Percentiles rank a stretch among this genome's conserved stretches.
Evolutionary conservation across 2,329 filamentous ascomycete genomes (phyloP).

Genomic region (Ophiostoma ulmi): DNA sequence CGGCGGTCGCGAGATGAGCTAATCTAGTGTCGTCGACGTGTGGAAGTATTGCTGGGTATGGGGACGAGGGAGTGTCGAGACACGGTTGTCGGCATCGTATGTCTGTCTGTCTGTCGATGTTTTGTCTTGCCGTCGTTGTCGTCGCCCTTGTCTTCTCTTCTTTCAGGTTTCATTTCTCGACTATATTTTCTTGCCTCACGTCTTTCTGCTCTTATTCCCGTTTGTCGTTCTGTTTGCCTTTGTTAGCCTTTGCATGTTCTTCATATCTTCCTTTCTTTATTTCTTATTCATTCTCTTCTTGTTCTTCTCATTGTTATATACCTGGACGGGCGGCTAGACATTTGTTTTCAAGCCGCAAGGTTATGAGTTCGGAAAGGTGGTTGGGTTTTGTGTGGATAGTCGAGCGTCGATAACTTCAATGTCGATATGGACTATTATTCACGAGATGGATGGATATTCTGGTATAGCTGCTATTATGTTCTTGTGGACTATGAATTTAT

Average conservation of each 20-base stretch:
- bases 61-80: neutral
- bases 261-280: neutral
- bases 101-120: neutral
- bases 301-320: neutral
- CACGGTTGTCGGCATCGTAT: neutral
- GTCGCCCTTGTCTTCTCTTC: neutral
- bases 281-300: neutral
- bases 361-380: neutral
- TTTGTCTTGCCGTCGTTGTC: neutral
- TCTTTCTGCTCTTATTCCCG: neutral
- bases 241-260: neutral
- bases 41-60: too few species aligned
- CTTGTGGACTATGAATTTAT: neutral
- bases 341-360: neutral
- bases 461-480: neutral
- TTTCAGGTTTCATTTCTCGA: neutral
- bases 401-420: neutral
- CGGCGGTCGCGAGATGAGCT: conserved; percentile 27
- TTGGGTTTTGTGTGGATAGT: neutral
- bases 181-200: neutral
- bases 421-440: neutral
- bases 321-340: neutral
- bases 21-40: neutral
- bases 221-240: neutral
- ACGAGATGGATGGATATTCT: neutral